Evolutionary conservation across 257 asterid species (phyloP).

Genomic region (Ilex asprella): DNA sequence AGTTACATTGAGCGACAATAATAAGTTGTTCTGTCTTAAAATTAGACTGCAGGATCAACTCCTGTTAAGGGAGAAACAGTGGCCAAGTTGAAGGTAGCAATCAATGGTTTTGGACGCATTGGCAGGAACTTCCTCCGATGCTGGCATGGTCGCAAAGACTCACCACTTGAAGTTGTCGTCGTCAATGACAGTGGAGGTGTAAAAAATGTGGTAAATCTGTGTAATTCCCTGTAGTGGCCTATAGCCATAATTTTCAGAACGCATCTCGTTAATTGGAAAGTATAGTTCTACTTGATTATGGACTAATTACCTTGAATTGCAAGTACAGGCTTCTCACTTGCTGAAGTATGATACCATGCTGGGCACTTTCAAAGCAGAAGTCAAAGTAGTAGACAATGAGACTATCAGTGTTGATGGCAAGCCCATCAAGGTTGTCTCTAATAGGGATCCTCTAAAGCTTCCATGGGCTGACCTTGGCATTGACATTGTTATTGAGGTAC

Average conservation of each 20-base stretch:
- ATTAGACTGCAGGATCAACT: slow-evolving; percentile 52
- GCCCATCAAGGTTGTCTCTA: slow-evolving; percentile 72
- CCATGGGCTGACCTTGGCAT: slow-evolving; percentile 97
- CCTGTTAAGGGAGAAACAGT: slow-evolving; percentile 67
- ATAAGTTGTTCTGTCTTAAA: neutral
- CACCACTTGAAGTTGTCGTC: slow-evolving; percentile 83
- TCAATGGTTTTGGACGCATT: slow-evolving; percentile 86
- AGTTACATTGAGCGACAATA: too few species aligned
- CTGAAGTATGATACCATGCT: slow-evolving; percentile 88
- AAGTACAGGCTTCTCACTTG: slow-evolving; percentile 79
- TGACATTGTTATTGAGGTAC: slow-evolving; percentile 85
- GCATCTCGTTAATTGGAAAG: neutral
- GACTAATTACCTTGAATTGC: too few species aligned
- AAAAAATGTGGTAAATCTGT: slow-evolving; percentile 49
- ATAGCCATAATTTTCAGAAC: neutral
- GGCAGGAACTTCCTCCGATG: slow-evolving; percentile 96
- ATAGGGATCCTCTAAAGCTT: slow-evolving; percentile 79
- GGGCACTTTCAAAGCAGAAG: slow-evolving; percentile 88
- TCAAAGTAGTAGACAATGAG: slow-evolving; percentile 66
- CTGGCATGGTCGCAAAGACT: slow-evolving; percentile 91
- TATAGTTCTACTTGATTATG: neutral
- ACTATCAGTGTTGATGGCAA: slow-evolving; percentile 89
- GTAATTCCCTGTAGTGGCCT: neutral
- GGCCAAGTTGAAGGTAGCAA: slow-evolving; percentile 85
- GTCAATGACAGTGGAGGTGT: slow-evolving; percentile 95